phyloP scores from a whole-genome alignment of 495 filamentous ascomycete genomes.

The Penicillium pancosmium region DNA sequence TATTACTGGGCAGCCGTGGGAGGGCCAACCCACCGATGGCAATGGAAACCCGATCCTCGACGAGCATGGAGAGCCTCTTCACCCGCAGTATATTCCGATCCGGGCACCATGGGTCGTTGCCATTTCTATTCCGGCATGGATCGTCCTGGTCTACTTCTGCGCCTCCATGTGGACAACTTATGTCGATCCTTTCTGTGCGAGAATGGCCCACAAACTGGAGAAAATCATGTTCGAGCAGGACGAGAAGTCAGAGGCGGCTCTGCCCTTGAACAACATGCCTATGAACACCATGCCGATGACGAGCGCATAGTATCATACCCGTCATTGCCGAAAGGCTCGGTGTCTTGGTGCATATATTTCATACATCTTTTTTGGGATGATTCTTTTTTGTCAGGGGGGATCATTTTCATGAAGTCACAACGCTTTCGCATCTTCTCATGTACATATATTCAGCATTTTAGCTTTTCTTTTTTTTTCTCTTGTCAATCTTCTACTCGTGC shows the following conservation, averaged over 20 bases:
- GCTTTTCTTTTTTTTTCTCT: background rate
- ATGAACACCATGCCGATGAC: conserved; percentile 24
- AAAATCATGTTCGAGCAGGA: conserved; percentile 55
- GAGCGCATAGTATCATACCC: background rate
- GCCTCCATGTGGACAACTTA: conserved; percentile 65
- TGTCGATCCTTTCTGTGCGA: conserved; percentile 66
- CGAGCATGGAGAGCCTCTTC: conserved; percentile 46
- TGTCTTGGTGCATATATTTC: background rate
- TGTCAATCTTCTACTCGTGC: background rate
- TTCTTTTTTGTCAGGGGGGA: background rate
- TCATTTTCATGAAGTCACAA: conserved; percentile 2
- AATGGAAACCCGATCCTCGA: conserved; percentile 40
- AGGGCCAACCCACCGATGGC: conserved; percentile 30
- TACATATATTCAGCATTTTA: conserved; percentile 4
- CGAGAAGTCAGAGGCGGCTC: conserved; percentile 44
- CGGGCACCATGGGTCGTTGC: conserved; percentile 45
- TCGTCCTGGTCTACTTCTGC: conserved; percentile 55
- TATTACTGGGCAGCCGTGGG: conserved; percentile 51
- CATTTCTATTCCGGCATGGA: conserved; percentile 56
- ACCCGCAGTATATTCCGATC: conserved; percentile 37
- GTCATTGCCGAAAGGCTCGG: background rate
- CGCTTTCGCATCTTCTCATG: conserved; percentile 3
- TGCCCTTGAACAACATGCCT: conserved; percentile 40
- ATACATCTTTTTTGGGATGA: background rate
- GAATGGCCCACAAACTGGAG: conserved; percentile 61